Conservation (phyloP, 176 grass and related monocot species). For the Chrysopogon serrulatus region DNA sequence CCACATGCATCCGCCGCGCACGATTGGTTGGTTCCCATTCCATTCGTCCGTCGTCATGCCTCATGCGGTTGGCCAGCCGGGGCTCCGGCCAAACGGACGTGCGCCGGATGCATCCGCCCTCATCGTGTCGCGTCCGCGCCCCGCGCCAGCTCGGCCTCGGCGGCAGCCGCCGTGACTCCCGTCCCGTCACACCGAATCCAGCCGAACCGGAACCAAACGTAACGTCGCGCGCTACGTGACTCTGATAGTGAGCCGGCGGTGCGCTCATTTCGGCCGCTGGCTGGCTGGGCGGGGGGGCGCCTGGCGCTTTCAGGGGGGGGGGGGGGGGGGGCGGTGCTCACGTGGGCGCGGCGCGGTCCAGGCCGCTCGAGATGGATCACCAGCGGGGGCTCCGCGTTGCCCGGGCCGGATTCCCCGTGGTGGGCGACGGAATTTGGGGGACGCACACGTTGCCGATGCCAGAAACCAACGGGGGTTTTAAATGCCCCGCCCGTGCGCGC, state of each 20-base stretch:
- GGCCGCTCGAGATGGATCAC: neutral
- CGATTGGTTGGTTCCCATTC: neutral
- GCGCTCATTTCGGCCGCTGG: neutral
- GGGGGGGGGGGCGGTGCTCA: neutral
- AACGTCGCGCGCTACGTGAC: neutral
- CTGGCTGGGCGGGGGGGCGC: neutral
- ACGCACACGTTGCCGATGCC: neutral
- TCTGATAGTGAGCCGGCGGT: neutral
- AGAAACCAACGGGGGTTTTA: conserved; percentile 8
- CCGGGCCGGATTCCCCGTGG: conserved; percentile 14
- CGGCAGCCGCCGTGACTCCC: neutral
- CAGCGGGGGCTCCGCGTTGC: neutral
- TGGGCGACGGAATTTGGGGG: conserved; percentile 12
- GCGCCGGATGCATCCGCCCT: neutral
- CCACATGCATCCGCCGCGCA: neutral
- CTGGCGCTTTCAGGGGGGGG: neutral
- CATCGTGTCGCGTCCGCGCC: neutral
- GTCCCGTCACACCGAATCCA: neutral
- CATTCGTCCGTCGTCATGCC: too few relatives aligned
- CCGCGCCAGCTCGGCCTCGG: too few relatives aligned
- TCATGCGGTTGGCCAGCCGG: neutral
- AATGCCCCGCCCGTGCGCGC: conserved; percentile 26
- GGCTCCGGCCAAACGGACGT: neutral
- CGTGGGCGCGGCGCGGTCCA: neutral
- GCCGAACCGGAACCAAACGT: neutral